Evolutionary conservation across 1,284 basidiomycete genomes (phyloP), one percentile per base, ranked within the genome.

Genomic region (Microbotryomycetes sp.): DNA sequence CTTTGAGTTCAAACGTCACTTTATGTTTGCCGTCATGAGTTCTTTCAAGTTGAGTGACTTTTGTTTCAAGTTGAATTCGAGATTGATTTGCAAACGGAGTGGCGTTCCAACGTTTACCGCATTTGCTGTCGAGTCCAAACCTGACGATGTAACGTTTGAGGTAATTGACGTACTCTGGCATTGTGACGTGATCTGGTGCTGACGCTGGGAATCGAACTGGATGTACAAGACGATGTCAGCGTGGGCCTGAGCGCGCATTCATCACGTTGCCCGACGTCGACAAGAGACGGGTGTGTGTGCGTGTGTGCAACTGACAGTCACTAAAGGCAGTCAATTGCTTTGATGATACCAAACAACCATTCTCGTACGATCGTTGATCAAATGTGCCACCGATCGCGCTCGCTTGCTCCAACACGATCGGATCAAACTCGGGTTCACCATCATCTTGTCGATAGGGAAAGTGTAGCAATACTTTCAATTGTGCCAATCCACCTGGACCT

Each of bases 251-350:
- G 30, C 50, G 19, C 14, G n/a, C 48, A 7, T 7, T 26, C 22
- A n/a, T 6, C 22, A 7, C 22, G n/a, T n/a, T 22, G 9, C 19
- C 22, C 50, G 26, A 31, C 22, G 6, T 14, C 14, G 16, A 22
- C n/a, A n/a, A n/a, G n/a, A n/a, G n/a, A n/a, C n/a, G n/a, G n/a
- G n/a, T n/a, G n/a, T n/a, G n/a, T n/a, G n/a, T n/a, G n/a, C n/a
- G n/a, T n/a, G n/a, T n/a, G n/a, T n/a, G n/a, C n/a, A 3, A 58
- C 57, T 29, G n/a, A 59, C 57, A 85, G 73, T 86, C 84, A 45
- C 81, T 82, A 74, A 84, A 86, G 60, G 80, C 79, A 1, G 84
- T 86, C 51, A 86, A 76, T 71, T 85, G 84, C 70, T 83, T 83
- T 7, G 49, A 51, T 1, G 81, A 82, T 26, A 84, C 82, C 29